Conservation (phyloP, 2,329 filamentous ascomycete species). For the Chalara sp. region DNA sequence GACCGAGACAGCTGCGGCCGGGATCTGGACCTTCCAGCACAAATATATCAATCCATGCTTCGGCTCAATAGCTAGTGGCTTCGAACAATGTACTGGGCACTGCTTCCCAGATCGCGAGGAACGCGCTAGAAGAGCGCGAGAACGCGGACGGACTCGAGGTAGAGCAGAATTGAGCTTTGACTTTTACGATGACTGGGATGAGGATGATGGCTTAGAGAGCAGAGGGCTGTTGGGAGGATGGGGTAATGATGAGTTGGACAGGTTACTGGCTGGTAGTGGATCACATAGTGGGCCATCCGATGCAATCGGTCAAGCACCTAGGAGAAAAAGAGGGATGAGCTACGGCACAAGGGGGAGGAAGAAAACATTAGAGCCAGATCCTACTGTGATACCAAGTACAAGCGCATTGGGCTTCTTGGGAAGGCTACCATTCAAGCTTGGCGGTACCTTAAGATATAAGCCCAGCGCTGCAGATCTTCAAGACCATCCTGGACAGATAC, state of each 20-base stretch:
- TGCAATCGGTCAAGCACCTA: conserved; percentile 55
- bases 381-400: conserved; percentile 84
- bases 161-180: conserved; percentile 83
- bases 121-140: conserved; percentile 59
- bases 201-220: conserved; percentile 38
- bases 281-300: conserved; percentile 32
- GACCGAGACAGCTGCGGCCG: conserved; percentile 85
- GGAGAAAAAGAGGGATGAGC: conserved; percentile 76
- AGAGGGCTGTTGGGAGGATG: conserved; percentile 63
- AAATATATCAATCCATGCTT: conserved; percentile 80
- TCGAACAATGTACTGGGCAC: conserved; percentile 66
- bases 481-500: conserved; percentile 63
- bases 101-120: conserved; percentile 70
- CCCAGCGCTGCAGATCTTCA: conserved; percentile 86
- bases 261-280: conserved; percentile 67
- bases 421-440: conserved; percentile 77
- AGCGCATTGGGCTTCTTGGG: conserved; percentile 81
- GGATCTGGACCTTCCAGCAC: conserved; percentile 84
- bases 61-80: conserved; percentile 53
- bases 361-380: conserved; percentile 57
- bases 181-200: conserved; percentile 97
- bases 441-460: conserved; percentile 77
- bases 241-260: conserved; percentile 80
- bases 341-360: conserved; percentile 66
- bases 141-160: conserved; percentile 52